Conservation (phyloP, 192 early-diverging fungal genomes). For the Oehlia diaphana region DNA sequence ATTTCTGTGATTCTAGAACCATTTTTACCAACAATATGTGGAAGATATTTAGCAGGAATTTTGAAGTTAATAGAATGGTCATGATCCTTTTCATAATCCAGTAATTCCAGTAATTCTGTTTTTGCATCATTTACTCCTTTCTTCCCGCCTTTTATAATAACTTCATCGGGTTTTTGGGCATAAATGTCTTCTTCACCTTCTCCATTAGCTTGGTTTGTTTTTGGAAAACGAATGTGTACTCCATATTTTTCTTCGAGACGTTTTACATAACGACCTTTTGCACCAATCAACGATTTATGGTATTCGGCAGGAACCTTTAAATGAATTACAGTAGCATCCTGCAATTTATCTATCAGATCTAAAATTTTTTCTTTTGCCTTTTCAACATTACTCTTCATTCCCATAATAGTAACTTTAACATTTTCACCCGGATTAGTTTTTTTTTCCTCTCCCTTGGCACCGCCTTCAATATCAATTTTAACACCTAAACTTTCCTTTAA, state of each 20-base stretch:
- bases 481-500: slow-evolving; percentile 78
- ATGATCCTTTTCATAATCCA: slow-evolving; percentile 82
- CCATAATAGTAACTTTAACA: slow-evolving; percentile 73
- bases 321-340: slow-evolving; percentile 60
- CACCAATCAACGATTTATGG: slow-evolving; percentile 73
- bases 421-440: slow-evolving; percentile 42
- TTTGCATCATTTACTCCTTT: slow-evolving; percentile 78
- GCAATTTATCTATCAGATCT: slow-evolving; percentile 62
- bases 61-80: slow-evolving; percentile 63
- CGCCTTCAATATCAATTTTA: slow-evolving; percentile 62
- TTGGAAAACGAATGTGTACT: slow-evolving; percentile 73
- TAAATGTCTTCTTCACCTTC: slow-evolving; percentile 57
- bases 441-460: slow-evolving; percentile 38
- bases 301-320: slow-evolving; percentile 61
- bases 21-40: slow-evolving; percentile 75
- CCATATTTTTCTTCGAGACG: slow-evolving; percentile 76
- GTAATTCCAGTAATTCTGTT: slow-evolving; percentile 77
- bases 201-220: slow-evolving; percentile 35
- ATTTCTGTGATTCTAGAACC: slow-evolving; percentile 76
- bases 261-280: slow-evolving; percentile 68
- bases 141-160: slow-evolving; percentile 82
- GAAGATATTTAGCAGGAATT: slow-evolving; percentile 65
- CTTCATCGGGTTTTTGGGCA: slow-evolving; percentile 58
- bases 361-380: slow-evolving; percentile 72
- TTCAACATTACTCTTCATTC: slow-evolving; percentile 73